Percentiles rank a stretch among this genome's conserved stretches.
Conservation (phyloP, 2,329 filamentous ascomycete species). For the Fusarium guadeloupense region DNA sequence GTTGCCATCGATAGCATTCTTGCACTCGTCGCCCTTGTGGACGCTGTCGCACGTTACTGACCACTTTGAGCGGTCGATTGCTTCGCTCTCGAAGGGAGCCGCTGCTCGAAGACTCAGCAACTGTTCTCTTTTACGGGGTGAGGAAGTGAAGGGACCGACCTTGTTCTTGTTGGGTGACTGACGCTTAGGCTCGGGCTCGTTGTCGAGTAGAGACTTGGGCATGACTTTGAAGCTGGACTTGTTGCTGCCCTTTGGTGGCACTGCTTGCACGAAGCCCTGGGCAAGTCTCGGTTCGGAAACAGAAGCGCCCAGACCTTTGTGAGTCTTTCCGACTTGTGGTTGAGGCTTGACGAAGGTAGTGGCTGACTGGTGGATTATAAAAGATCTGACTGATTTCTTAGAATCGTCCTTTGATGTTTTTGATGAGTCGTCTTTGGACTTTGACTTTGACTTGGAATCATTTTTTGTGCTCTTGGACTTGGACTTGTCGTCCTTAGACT, state of each 20-base stretch:
- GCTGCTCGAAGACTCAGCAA: conserved; percentile 23
- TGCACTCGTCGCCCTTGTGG: conserved; percentile 10
- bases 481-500: too few species aligned
- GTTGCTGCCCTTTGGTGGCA: background rate
- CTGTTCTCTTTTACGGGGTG: background rate
- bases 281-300: conserved; percentile 10
- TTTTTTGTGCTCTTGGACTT: too few species aligned
- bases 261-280: conserved; percentile 9
- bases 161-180: background rate
- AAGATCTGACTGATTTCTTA: background rate
- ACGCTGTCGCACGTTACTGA: conserved; percentile 20
- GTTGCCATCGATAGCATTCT: conserved; percentile 15
- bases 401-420: background rate
- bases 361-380: background rate
- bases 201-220: background rate
- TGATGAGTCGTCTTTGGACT: background rate
- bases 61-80: conserved; percentile 19
- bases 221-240: background rate
- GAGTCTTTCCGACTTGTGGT: conserved; percentile 11
- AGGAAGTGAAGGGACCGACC: conserved; percentile 3
- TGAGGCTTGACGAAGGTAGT: conserved; percentile 9
- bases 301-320: background rate
- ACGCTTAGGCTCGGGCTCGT: conserved; percentile 8
- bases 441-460: background rate
- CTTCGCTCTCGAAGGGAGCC: conserved; percentile 2